Conservation (phyloP, 2,329 filamentous ascomycete species). For the Apiospora rasikravindrae region DNA sequence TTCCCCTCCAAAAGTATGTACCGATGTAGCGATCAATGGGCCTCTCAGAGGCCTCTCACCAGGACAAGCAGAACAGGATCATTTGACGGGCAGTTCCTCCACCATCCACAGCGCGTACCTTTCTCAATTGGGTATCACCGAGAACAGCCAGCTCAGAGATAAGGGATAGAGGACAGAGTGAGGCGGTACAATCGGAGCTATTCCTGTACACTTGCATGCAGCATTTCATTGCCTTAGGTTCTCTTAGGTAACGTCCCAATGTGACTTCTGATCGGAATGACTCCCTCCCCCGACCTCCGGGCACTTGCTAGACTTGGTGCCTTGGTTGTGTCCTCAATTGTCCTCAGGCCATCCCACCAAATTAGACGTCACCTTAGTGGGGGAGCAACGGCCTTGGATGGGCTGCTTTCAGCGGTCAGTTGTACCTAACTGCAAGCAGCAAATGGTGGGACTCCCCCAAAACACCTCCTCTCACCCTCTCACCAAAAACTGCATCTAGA, state of each 20-base stretch:
- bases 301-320: not conserved
- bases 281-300: not conserved
- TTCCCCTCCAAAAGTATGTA: not conserved
- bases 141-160: constrained; percentile 2
- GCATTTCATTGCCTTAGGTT: not conserved
- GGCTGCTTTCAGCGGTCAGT: constrained; percentile 10
- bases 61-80: not conserved
- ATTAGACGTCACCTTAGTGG: not conserved
- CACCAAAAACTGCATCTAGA: constrained; percentile 9
- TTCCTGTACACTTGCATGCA: not conserved
- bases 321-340: not conserved
- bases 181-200: constrained; percentile 7
- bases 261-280: not conserved
- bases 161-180: constrained; percentile 1
- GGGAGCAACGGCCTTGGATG: no score
- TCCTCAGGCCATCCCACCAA: constrained; percentile 1
- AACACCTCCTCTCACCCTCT: constrained; percentile 13
- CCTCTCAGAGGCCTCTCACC: constrained; percentile 5
- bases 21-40: not conserved
- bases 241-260: not conserved
- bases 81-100: not conserved
- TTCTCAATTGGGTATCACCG: constrained; percentile 16
- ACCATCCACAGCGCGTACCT: constrained; percentile 1
- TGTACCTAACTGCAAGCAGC: constrained; percentile 1
- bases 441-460: constrained; percentile 4